A percentile compares a stretch with the other conserved stretches of the same genome.
Evolutionary conservation across 768 basidiomycete species (phyloP).

Genomic region (Mycena indigotica): DNA sequence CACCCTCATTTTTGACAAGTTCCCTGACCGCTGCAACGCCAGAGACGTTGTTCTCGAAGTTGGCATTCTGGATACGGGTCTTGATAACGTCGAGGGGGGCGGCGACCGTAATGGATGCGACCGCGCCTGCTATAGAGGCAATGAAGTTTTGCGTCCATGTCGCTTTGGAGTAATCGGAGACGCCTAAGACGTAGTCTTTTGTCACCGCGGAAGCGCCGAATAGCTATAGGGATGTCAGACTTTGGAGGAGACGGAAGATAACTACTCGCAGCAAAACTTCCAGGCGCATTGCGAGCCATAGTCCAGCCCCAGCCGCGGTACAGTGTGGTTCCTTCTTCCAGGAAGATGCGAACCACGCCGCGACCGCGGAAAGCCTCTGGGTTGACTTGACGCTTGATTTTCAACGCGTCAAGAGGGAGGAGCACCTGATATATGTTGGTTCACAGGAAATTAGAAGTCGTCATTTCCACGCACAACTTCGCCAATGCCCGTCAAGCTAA

Average conservation of each 20-base stretch:
- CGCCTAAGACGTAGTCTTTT: conserved; percentile 90
- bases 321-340: conserved; percentile 88
- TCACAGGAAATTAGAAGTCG: not conserved
- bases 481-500: conserved; percentile 78
- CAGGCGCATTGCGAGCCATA: conserved; percentile 95
- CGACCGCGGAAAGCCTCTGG: conserved; percentile 97
- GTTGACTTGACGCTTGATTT: conserved; percentile 98
- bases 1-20: conserved; percentile 77
- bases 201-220: conserved; percentile 95
- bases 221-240: conserved; percentile 53
- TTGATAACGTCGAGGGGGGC: conserved; percentile 96
- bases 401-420: conserved; percentile 94
- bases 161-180: conserved; percentile 90
- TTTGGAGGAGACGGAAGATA: not conserved
- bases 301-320: conserved; percentile 99
- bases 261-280: conserved; percentile 82
- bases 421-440: conserved; percentile 56
- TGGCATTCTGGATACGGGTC: conserved; percentile 97
- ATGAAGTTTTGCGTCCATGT: conserved; percentile 98
- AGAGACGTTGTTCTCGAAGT: conserved; percentile 84
- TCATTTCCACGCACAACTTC: conserved; percentile 72
- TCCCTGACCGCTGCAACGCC: conserved; percentile 70
- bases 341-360: conserved; percentile 83
- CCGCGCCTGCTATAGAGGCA: conserved; percentile 90
- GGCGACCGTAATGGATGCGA: conserved; percentile 93